Evolutionary conservation across 2,329 filamentous ascomycete genomes (phyloP), one percentile per base, ranked within the genome.

Genomic region (Fusarium paranaense): DNA sequence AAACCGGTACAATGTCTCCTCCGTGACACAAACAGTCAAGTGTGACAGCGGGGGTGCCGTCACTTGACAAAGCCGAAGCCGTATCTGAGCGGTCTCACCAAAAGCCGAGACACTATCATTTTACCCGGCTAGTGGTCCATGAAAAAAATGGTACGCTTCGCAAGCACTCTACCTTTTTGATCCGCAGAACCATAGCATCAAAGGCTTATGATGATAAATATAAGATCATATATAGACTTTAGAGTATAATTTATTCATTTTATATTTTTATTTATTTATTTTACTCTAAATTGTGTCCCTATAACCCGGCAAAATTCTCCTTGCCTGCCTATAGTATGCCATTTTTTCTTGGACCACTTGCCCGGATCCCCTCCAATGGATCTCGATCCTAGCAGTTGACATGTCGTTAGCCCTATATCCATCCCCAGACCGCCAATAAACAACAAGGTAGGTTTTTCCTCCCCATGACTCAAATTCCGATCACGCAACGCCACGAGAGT

Each of bases 401-500:
- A 58, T 58, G 9, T 66, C 22, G 16, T n/a, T 13, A 54, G 2
- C 5, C 7, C 16, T 11, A 38, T 25, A 27, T 20, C 11, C 13
- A 10, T 10, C 37, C 14, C 22, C 14, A 47, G 42, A 47, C 42
- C 42, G 42, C 45, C 45, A 50, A 50, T 50, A n/a, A 50, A 32
- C 30, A 8, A 32, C 9, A 9, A 50, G 42, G 22, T 5, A 47
- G 20, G 40, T 40, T 20, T 56, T 20, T n/a, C n/a, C 10, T 13
- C 58, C 27, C 22, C n/a, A 30, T 61, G 66, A 71, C 52, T 70
- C 62, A 14, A 16, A 14, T 42, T 59, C 62, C 47, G 52, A 74
- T 75, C 56, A 59, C 72, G 65, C 72, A 75, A 47, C 60, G 69
- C 72, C 69, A 75, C 66, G 11, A 42, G 11, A 20, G 13, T 56